Conservation (phyloP, 495 filamentous ascomycete species). For the Echria macrotheca region DNA sequence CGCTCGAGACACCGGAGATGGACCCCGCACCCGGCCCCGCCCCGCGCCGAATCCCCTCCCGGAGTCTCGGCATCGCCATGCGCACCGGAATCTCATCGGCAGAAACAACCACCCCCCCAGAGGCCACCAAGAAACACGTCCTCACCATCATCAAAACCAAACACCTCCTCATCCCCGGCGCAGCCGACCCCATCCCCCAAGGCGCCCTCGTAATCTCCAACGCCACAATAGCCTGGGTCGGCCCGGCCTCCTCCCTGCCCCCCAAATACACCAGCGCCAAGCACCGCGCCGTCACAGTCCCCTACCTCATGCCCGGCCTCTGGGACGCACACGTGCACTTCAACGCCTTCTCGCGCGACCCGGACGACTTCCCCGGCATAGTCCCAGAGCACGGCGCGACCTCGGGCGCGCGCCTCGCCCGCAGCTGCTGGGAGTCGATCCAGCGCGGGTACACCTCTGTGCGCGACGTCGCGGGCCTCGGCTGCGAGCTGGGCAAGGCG, state of each 20-base stretch:
- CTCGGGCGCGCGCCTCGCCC: slow-evolving; percentile 14
- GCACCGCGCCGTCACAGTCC: slow-evolving; percentile 29
- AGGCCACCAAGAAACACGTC: slow-evolving; percentile 17
- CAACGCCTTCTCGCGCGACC: slow-evolving; percentile 13
- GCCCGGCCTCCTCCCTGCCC: slow-evolving; percentile 29
- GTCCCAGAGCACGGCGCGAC: slow-evolving; percentile 8
- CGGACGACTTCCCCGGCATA: slow-evolving; percentile 5
- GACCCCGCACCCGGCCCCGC: too few relatives aligned
- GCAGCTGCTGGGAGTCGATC: slow-evolving; percentile 36
- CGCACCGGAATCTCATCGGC: slow-evolving; percentile 3
- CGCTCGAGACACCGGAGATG: not conserved
- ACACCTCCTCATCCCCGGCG: slow-evolving; percentile 43
- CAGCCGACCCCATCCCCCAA: slow-evolving; percentile 32
- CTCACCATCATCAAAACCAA: slow-evolving; percentile 34
- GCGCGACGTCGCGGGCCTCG: slow-evolving; percentile 44
- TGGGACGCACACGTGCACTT: slow-evolving; percentile 52
- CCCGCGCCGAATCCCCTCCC: slow-evolving; percentile 14
- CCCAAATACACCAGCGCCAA: slow-evolving; percentile 24
- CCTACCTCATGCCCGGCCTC: slow-evolving; percentile 16
- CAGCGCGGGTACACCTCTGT: slow-evolving; percentile 50
- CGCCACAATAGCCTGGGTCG: slow-evolving; percentile 41
- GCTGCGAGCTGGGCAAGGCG: slow-evolving; percentile 37
- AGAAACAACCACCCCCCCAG: not conserved
- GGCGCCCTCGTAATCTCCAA: slow-evolving; percentile 38
- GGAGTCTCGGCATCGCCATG: slow-evolving; percentile 24